Evolutionary conservation across 2,329 filamentous ascomycete species (phyloP), one percentile per base, ranked within the genome.

Genomic region (Phaeomoniella chlamydospora): DNA sequence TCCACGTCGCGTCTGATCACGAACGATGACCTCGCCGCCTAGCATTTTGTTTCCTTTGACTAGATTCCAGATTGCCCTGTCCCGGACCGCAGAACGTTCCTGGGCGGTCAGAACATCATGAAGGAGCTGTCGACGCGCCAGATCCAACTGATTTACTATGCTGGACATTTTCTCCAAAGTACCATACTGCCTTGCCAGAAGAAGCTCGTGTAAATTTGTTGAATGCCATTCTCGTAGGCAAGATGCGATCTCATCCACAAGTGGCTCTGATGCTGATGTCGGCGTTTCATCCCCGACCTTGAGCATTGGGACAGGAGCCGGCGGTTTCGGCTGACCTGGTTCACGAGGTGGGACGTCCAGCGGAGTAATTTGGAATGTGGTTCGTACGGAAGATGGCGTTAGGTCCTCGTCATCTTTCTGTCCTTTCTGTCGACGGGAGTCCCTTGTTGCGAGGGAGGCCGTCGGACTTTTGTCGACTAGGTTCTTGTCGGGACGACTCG

Each of bases 211-310:
- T 12, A 98, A 69, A 52, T 94, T 92, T 13, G 87, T 94, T 14
- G 90, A 93, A 61, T 98, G 88, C 92, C 90, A 98, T 68, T 98
- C 90, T 47, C 90, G 76, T 43, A 98, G 62, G 54, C 90, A 98
- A 3, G 87, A 94, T 11, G 90, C 87, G 48, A 98, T 96, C 57
- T 98, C 90, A 58, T 98, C 90, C 15, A 98, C 87, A 41, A 98
- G 61, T 2, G 90, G 90, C 55, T 98, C 92, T 5, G 82, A 77
- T 12, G 74, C 68, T 4, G 86, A 94, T 0, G 85, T 93, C 1
- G 87, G 84, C 2, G 86, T 94, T 62, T 98, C 90, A 52, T 98
- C 90, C 39, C 90, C 90, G 54, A 98, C 88, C 57, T 94, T 94
- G 36, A 98, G 70, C 81, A 96, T 90, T 3, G 90, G 90, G 5